Conservation (phyloP, 2,329 filamentous ascomycete genomes). For the Alternaria postmessia region DNA sequence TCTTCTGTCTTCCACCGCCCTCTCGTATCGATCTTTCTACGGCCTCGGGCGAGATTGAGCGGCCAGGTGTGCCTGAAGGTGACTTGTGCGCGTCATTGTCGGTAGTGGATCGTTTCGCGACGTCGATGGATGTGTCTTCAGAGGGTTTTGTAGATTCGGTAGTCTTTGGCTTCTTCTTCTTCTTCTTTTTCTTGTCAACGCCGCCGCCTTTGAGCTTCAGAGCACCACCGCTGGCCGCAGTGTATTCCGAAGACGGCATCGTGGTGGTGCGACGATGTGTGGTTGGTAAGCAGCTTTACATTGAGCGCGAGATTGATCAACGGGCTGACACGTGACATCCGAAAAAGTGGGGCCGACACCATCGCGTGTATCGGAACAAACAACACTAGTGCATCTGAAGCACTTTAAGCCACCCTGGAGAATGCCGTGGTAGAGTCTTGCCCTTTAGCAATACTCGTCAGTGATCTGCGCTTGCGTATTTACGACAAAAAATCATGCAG, state of each 20-base stretch:
- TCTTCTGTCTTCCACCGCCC: constrained; percentile 66
- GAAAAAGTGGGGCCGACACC: background rate
- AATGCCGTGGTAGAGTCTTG: background rate
- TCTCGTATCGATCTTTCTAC: constrained; percentile 38
- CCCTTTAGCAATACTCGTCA: background rate
- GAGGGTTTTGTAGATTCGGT: constrained; percentile 21
- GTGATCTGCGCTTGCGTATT: background rate
- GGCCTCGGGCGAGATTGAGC: constrained; percentile 46
- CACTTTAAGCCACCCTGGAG: background rate
- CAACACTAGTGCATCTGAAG: background rate
- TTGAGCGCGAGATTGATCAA: constrained; percentile 10
- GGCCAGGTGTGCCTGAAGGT: constrained; percentile 34
- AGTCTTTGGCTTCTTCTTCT: constrained; percentile 53
- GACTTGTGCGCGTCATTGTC: constrained; percentile 26
- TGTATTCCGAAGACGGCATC: constrained; percentile 81
- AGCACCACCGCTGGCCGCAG: constrained; percentile 72
- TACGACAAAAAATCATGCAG: background rate
- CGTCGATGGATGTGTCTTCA: constrained; percentile 22
- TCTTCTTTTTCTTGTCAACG: constrained; percentile 70
- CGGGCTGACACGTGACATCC: constrained; percentile 7
- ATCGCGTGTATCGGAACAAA: background rate
- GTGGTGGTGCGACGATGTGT: constrained; percentile 11
- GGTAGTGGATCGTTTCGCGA: constrained; percentile 27
- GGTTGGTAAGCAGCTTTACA: constrained; percentile 3
- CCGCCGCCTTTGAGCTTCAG: constrained; percentile 85